phyloP scores from a whole-genome alignment of 805 yeast species.

The Lachancea mirantina region DNA sequence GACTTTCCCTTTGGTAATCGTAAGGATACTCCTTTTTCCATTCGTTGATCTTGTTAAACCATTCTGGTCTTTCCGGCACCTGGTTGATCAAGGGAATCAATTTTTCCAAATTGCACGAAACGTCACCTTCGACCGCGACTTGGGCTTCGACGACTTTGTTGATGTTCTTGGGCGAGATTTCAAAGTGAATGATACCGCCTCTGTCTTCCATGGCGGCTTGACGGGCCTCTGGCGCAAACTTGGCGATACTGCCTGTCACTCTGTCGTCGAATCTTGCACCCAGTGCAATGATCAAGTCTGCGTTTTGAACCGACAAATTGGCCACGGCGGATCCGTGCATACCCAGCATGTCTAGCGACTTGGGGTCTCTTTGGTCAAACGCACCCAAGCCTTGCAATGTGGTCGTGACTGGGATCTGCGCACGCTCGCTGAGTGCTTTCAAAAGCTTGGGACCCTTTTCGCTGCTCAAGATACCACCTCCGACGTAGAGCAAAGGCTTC shows the following conservation, averaged over 20 bases:
- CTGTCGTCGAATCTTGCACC: constrained; percentile 99
- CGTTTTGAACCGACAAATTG: constrained; percentile 86
- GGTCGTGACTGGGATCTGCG: constrained; percentile 92
- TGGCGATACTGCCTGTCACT: constrained; percentile 79
- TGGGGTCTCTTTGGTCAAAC: constrained; percentile 84
- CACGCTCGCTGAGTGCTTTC: constrained; percentile 82
- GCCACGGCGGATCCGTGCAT: constrained; percentile 98
- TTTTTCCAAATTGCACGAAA: constrained; percentile 62
- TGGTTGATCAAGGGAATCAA: constrained; percentile 64
- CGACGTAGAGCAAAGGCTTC: constrained; percentile 83
- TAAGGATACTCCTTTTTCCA: constrained; percentile 91
- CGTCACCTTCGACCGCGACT: constrained; percentile 96
- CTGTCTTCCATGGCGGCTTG: constrained; percentile 79
- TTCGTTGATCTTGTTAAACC: constrained; percentile 65
- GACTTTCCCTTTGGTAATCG: constrained; percentile 71
- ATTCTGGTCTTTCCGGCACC: constrained; percentile 63
- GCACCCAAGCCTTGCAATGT: constrained; percentile 92
- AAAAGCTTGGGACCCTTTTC: constrained; percentile 73
- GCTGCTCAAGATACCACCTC: constrained; percentile 79
- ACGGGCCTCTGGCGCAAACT: constrained; percentile 91
- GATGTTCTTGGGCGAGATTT: constrained; percentile 92
- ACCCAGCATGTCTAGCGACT: constrained; percentile 92
- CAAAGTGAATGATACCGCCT: constrained; percentile 97
- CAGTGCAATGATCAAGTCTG: constrained; percentile 86
- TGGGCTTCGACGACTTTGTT: constrained; percentile 96